Conservation (phyloP, 768 basidiomycete genomes). For the Symmetrospora coprosmae region DNA sequence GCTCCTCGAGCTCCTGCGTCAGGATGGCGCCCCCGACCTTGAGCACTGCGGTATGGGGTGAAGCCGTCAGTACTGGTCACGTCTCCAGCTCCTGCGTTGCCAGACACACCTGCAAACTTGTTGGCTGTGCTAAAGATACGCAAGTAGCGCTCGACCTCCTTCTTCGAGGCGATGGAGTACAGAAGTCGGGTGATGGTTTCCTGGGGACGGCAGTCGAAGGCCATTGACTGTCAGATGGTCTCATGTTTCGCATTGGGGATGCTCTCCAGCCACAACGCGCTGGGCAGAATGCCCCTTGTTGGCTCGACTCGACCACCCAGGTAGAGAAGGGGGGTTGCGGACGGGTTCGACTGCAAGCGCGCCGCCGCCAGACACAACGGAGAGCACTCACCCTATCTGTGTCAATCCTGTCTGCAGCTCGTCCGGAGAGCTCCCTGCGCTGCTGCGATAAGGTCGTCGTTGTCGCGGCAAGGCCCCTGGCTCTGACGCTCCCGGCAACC, state of each 20-base stretch:
- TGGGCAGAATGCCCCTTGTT: neutral
- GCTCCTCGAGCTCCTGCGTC: slow-evolving; percentile 69
- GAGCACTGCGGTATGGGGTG: slow-evolving; percentile 46
- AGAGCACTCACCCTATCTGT: slow-evolving; percentile 13
- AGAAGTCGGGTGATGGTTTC: slow-evolving; percentile 93
- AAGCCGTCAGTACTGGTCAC: slow-evolving; percentile 47
- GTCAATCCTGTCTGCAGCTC: slow-evolving; percentile 14
- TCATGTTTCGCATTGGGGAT: too few species aligned
- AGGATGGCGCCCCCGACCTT: slow-evolving; percentile 96
- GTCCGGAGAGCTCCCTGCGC: too few species aligned
- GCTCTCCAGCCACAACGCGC: too few species aligned
- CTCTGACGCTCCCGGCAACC: too few species aligned
- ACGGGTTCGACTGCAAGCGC: neutral
- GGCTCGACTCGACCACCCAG: neutral
- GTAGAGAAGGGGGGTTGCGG: neutral
- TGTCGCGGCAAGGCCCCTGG: too few species aligned
- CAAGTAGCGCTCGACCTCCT: slow-evolving; percentile 94
- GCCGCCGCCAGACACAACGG: neutral
- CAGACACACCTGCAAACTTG: slow-evolving; percentile 30
- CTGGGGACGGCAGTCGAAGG: slow-evolving; percentile 35
- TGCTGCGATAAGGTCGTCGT: too few species aligned
- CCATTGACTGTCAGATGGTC: neutral
- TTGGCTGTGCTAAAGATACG: slow-evolving; percentile 74
- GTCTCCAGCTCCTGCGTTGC: too few species aligned
- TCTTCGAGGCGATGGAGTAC: slow-evolving; percentile 91